Conservation (phyloP, 2,329 filamentous ascomycete species). For the Apiospora hydei region DNA sequence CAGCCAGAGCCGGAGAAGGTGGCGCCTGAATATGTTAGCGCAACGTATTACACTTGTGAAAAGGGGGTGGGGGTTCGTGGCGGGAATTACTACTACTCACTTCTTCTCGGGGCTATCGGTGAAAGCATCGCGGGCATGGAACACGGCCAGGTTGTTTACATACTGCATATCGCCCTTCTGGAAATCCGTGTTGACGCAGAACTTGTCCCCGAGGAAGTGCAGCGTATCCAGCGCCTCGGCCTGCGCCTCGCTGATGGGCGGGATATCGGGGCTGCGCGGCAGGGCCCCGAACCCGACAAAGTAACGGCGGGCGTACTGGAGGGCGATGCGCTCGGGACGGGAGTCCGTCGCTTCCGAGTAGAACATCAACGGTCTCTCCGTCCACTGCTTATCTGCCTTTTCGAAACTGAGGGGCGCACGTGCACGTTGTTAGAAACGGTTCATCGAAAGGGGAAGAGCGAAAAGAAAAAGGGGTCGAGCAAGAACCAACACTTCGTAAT, state of each 20-base stretch:
- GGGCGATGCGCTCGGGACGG: conserved; percentile 59
- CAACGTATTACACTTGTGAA: background rate
- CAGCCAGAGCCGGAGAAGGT: conserved; percentile 59
- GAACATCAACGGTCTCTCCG: conserved; percentile 60
- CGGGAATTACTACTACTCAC: conserved; percentile 42
- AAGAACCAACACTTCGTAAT: conserved; percentile 52
- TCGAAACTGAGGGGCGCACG: conserved; percentile 54
- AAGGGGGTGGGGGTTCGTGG: background rate
- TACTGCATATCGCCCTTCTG: conserved; percentile 61
- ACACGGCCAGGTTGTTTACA: conserved; percentile 61
- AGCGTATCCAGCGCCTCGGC: conserved; percentile 60
- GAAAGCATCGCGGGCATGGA: conserved; percentile 61
- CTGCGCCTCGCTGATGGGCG: conserved; percentile 62
- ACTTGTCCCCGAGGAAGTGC: conserved; percentile 56
- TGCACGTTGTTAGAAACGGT: background rate
- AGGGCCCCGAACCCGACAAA: conserved; percentile 66
- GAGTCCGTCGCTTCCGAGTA: conserved; percentile 56
- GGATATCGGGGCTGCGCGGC: conserved; percentile 60
- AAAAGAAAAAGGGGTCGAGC: background rate
- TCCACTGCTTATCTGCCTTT: conserved; percentile 53
- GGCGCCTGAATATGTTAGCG: conserved; percentile 44
- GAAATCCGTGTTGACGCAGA: conserved; percentile 53
- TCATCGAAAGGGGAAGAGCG: background rate
- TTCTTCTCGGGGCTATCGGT: conserved; percentile 50
- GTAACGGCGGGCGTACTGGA: conserved; percentile 66